Conservation (phyloP, 2,329 filamentous ascomycete genomes). For the Paecilomyces variotii region DNA sequence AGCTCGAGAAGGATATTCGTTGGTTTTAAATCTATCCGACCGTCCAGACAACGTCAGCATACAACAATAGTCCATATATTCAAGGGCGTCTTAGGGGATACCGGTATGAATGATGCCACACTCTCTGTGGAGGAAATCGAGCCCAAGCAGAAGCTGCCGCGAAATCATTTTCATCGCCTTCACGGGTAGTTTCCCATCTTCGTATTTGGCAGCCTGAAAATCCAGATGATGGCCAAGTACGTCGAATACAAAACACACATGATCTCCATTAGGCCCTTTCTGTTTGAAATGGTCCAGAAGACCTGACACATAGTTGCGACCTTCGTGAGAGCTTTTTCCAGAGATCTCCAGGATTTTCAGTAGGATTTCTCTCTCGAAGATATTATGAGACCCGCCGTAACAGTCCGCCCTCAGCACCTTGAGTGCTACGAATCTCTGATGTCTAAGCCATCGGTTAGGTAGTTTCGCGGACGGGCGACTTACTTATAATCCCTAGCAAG, state of each 20-base stretch:
- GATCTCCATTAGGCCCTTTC: slow-evolving; percentile 18
- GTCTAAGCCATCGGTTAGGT: slow-evolving; percentile 9
- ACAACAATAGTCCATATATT: neutral
- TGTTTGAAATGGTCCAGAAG: slow-evolving; percentile 18
- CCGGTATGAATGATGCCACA: slow-evolving; percentile 19
- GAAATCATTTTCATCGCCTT: slow-evolving; percentile 13
- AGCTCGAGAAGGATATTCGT: slow-evolving; percentile 17
- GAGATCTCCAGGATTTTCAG: neutral
- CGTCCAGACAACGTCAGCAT: no score
- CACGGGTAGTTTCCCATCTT: slow-evolving; percentile 15
- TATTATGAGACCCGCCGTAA: slow-evolving; percentile 15
- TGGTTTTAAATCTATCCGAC: slow-evolving; percentile 15
- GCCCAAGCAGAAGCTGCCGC: slow-evolving; percentile 16
- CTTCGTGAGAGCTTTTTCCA: slow-evolving; percentile 10
- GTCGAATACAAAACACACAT: slow-evolving; percentile 21
- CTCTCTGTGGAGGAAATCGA: slow-evolving; percentile 15
- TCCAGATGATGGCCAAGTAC: slow-evolving; percentile 17
- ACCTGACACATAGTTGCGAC: slow-evolving; percentile 10
- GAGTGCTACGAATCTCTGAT: slow-evolving; percentile 14
- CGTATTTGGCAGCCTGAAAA: slow-evolving; percentile 13
- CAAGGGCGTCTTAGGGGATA: slow-evolving; percentile 3
- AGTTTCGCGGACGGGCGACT: slow-evolving; percentile 3
- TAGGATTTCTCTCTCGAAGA: slow-evolving; percentile 17
- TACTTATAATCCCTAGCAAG: slow-evolving; percentile 62
- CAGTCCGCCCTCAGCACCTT: slow-evolving; percentile 19